Base-by-base conservation (phyloP, 2,329 filamentous ascomycete species). In the Dichotomopilus funicola region DNA sequence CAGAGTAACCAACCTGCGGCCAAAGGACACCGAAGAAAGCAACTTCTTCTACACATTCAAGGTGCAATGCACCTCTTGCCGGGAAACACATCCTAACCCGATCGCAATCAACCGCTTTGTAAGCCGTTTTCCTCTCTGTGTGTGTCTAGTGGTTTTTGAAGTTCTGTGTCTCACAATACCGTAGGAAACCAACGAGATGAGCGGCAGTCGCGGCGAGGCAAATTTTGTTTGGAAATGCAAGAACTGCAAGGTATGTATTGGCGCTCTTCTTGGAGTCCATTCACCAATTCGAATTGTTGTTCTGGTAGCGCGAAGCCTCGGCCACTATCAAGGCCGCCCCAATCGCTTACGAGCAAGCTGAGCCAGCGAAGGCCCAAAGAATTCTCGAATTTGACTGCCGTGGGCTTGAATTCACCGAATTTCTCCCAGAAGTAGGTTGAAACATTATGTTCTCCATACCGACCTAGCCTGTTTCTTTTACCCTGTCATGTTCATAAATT, bases 191-290 rank as follows among this genome's bases (percentile, higher is more conserved):
- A 91, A 95, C 68, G 91, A 96, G 62, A 85, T 96, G 71, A 94
- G 89, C 61, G 91, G 91, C 38, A 96, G 91, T 71, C 83, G 90
- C 66, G 94, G 94, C 62, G 91, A 97, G 72, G 94, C 94, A 59
- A 97, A 97, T 72, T 99, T 99, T 72, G 94, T 99, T n/a, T 99
- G 94, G 92, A 91, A 85, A 71, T 99, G 94, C 80, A 96, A 95
- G 73, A 92, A 94, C 69, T 99, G 94, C 85, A 95, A 94, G 61
- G 61, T 57, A 50, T 10, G 33, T 6, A 12, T n/a, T 33, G n/a
- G 5, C 6, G 8, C 8, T 6, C 31, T 10, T 11, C 11, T 11
- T 7, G 13, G 19, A 2, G 38, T 13, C 34, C 9, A 6, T 34
- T 7, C 42, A 13, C 42, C 2, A 7, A 31, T 7, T 7, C 10